Evolutionary conservation across 2,329 filamentous ascomycete genomes (phyloP), one percentile per base, ranked within the genome.

Genomic region (Aureobasidium sp.): DNA sequence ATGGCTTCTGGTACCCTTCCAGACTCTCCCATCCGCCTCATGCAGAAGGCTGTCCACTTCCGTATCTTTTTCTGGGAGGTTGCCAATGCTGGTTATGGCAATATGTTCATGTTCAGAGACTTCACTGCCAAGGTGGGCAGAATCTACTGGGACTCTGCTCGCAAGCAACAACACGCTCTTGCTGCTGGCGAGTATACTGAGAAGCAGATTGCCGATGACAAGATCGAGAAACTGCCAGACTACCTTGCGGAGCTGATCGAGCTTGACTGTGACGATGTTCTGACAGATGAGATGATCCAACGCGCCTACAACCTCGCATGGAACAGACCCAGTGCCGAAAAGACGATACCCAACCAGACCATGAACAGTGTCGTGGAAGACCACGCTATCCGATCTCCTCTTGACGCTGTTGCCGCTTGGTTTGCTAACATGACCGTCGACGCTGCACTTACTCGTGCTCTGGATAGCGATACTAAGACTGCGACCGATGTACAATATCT

Each of bases 401-500:
- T 97, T 66, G 93, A 97, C 73, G 91, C 91, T 14, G 84, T 97
- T 57, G 90, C 92, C 7, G 90, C 92, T 2, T 97, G 92, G 92
- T 94, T 87, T 79, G 95, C 92, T 0, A 90, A 85, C 65, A 80
- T 87, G 61, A 80, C 84, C 14, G 77, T 96, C 41, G 89, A 91
- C 68, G 82, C 83, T 62, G 86, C 85, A 2, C 80, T 97, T 31
- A 78, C 85, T 14, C 79, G 79, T 17, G 86, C 83, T 39, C 79
- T 95, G 37, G 81, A 83, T 45, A 75, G 77, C 15, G 74, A 79
- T 36, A 81, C 82, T 63, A 78, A 80, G 12, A 72, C 74, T 12
- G 75, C 68, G 61, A 61, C 77, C 73, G 63, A 72, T 44, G 78
- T 84, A 64, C 76, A 79, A 60, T 74, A 72, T 64, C 71, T 76